Base-by-base conservation (phyloP, 192 early-diverging fungal genomes). In the Entrophospora sp. region DNA sequence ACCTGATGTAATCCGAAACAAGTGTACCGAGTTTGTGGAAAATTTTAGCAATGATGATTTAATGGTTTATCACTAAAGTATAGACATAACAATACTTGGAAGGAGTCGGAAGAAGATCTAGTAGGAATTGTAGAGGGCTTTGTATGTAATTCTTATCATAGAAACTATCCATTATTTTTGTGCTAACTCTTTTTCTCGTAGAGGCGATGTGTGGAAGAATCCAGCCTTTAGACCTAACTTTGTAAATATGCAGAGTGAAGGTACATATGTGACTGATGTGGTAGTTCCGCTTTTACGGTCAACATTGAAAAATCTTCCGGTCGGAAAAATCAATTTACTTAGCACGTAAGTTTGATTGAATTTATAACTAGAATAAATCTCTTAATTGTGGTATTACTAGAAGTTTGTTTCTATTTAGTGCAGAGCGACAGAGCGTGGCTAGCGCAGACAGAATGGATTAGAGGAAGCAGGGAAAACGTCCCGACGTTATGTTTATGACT, bases 331-430 rank as follows among this genome's bases (percentile, higher is more conserved):
- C 18, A n/a, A 5, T 7, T 51, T 51, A 10, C 5, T 51, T 22
- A 51, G 48, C 48, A 51, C 48, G 48, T 51, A 51, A 51, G 48
- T 40, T n/a, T n/a, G n/a, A n/a, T n/a, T n/a, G n/a, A n/a, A n/a
- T n/a, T n/a, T n/a, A n/a, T n/a, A n/a, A n/a, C n/a, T n/a, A n/a
- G n/a, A n/a, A n/a, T n/a, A n/a, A n/a, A n/a, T n/a, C n/a, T n/a
- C n/a, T n/a, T n/a, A n/a, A n/a, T n/a, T 42, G n/a, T n/a, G n/a
- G n/a, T n/a, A n/a, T n/a, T n/a, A n/a, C n/a, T n/a, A n/a, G n/a
- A n/a, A n/a, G n/a, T n/a, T n/a, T n/a, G n/a, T 42, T 42, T 42
- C 16, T 10, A 42, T 42, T 42, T 51, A 51, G 48, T 51, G 53
- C 53, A 5, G 53, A 56, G 32, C 53, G 53, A 13, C 53, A 56